A percentile compares a stretch with the other conserved stretches of the same genome.
These are phyloP conservation scores for Termitomyces titanicus DNA, from an alignment of 768 basidiomycete species.

Conservation along the genomic window DNA sequence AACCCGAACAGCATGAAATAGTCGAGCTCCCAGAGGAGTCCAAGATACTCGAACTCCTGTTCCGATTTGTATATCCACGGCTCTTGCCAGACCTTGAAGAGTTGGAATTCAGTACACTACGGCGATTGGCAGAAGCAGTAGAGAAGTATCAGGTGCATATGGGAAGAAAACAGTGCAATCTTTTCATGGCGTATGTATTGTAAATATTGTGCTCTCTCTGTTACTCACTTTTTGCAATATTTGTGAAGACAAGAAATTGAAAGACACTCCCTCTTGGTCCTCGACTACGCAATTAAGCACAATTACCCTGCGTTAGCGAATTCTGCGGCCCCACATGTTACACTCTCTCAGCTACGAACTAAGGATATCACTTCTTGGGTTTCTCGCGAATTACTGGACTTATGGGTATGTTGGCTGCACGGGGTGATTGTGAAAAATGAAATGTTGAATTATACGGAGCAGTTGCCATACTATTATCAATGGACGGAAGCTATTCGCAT, in stretches of 20 bases:
- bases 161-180: background rate
- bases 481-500: background rate
- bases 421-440: background rate
- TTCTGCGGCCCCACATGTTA: background rate
- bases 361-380: background rate
- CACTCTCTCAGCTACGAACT: background rate
- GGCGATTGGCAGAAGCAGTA: conserved; percentile 9
- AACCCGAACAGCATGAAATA: background rate
- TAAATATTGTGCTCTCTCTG: no score
- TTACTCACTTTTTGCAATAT: no score
- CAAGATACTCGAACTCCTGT: background rate
- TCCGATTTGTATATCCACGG: conserved; percentile 3
- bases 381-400: background rate
- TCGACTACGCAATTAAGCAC: background rate
- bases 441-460: background rate
- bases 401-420: background rate
- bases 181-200: background rate
- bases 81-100: conserved; percentile 1
- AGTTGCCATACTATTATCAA: background rate
- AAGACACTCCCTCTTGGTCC: background rate
- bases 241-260: background rate
- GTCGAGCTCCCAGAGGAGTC: conserved; percentile 5
- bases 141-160: conserved; percentile 15
- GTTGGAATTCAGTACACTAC: conserved; percentile 1
- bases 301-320: background rate